Evolutionary conservation across 2,329 filamentous ascomycete genomes (phyloP), one percentile per base, ranked within the genome.

Genomic region (Septoria linicola): DNA sequence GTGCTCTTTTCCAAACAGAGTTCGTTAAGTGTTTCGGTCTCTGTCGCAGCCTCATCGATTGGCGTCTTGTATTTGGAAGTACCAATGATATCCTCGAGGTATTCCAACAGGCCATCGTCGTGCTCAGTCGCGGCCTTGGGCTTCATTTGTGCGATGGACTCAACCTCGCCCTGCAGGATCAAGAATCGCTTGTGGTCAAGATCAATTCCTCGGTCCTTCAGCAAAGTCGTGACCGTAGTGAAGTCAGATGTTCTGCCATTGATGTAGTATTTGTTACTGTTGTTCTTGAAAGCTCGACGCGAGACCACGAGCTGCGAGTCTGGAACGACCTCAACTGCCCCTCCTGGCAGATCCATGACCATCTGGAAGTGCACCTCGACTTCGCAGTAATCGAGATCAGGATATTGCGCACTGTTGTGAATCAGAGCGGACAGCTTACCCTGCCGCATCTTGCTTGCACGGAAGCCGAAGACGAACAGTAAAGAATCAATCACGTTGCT

Each of bases 131-230:
- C 85, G 3, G 95, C 93, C 70, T 99, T 99, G 14, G 95, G 80
- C 72, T 99, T 99, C 93, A 99, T 99, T 72, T 97, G 93, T 5
- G 93, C 92, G 67, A 99, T 99, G 0, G 92, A 96, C 70, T 99
- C 93, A 53, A 99, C 93, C 69, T 99, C 93, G 66, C 93, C 93
- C 70, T 99, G 93, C 8, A 99, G 76, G 66, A 99, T 99, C 47
- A 99, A 75, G 73, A 99, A 99, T 54, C 93, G 88, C 73, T 99
- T 99, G 74, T 99, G 93, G 65, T 99, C 93, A 17, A 99, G 78
- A 73, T 99, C 93, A 13, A 99, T 88, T 1, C 93, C 95, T 19
- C 88, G 84, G 17, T 90, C 89, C 51, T 87, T 87, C 7, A 99
- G 80, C 11, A 99, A 76, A 0, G 85, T 89, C 0, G 91, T 96